Base-by-base conservation (phyloP, 2,329 filamentous ascomycete species). In the Alternaria sp. region DNA sequence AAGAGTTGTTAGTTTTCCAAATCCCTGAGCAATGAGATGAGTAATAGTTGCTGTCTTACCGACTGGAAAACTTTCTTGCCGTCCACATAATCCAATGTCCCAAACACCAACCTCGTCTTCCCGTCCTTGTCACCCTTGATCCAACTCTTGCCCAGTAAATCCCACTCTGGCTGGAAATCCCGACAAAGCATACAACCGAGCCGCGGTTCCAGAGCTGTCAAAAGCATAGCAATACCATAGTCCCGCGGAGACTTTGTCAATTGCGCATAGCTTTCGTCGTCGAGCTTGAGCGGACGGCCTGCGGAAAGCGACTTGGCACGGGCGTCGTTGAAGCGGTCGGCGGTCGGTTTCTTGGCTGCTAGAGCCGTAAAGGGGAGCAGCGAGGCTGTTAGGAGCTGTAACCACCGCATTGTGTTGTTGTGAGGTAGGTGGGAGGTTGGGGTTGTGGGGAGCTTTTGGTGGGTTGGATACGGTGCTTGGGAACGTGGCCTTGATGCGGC, bases 141-240 rank as follows among this genome's bases (percentile, higher is more conserved):
- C 95, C 95, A 99, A 79, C 91, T 95, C 78, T 88, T 91, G 53
- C 86, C 87, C 54, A 99, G 80, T 53, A 98, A 79, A 54, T 96
- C 91, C 90, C 93, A 99, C 80, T 99, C 95, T 1, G 93, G 90
- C 77, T 97, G 91, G 78, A 99, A 97, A 52, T 96, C 92, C 51
- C 88, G 86, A 78, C 95, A 99, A 48, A 98, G 83, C 66, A 88
- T 83, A 77, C 95, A 99, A 60, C 90, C 91, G 75, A 91, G 97
- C 58, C 92, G 87, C 31, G 88, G 73, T 66, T 97, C 93, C 71
- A 93, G 80, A 36, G 95, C 95, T 1, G 95, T 99, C 65, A 99
- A 82, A 13, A 99, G 85, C 3, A 99, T 85, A 2, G 88, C 89
- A 28, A 90, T 85, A 37, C 88, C 88, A 78, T 97, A 96, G 79